A percentile compares a stretch with the other conserved stretches of the same genome.
Evolutionary conservation across 2,329 filamentous ascomycete species (phyloP).

Genomic region (Hypoxylon sp.): DNA sequence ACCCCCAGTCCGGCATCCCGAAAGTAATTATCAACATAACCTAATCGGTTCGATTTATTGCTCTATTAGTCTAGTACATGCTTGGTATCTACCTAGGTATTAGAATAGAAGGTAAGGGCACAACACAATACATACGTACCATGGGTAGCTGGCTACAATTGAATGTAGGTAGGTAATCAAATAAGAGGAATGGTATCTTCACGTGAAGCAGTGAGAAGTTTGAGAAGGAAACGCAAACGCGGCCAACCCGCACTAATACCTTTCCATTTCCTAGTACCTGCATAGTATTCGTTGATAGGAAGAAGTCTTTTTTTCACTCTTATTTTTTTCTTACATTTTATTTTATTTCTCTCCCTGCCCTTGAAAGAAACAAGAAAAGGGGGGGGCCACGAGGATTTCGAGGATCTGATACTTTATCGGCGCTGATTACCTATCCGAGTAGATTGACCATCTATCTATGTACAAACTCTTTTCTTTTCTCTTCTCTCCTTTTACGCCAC

Average conservation of each 20-base stretch:
- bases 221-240: constrained; percentile 34
- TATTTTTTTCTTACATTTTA: constrained; percentile 8
- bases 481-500: constrained; percentile 26
- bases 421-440: constrained; percentile 40
- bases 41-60: constrained; percentile 34
- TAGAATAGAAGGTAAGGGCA: neutral
- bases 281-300: constrained; percentile 34
- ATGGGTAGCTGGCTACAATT: neutral
- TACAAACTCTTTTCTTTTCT: constrained; percentile 16
- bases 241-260: constrained; percentile 41
- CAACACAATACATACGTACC: constrained; percentile 8
- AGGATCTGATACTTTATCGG: constrained; percentile 40
- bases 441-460: constrained; percentile 36
- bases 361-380: constrained; percentile 11
- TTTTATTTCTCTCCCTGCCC: constrained; percentile 14
- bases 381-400: constrained; percentile 18
- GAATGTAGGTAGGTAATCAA: neutral
- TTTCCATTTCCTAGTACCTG: constrained; percentile 34
- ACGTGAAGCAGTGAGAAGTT: constrained; percentile 36
- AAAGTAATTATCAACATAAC: constrained; percentile 33
- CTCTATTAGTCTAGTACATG: constrained; percentile 26
- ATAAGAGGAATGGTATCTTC: constrained; percentile 25
- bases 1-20: constrained; percentile 34
- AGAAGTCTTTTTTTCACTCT: constrained; percentile 23
- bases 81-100: neutral